A percentile compares a stretch with the other conserved stretches of the same genome.
phyloP scores from a whole-genome alignment of 257 asterid genomes.

The Nicotiana sylvestris region DNA sequence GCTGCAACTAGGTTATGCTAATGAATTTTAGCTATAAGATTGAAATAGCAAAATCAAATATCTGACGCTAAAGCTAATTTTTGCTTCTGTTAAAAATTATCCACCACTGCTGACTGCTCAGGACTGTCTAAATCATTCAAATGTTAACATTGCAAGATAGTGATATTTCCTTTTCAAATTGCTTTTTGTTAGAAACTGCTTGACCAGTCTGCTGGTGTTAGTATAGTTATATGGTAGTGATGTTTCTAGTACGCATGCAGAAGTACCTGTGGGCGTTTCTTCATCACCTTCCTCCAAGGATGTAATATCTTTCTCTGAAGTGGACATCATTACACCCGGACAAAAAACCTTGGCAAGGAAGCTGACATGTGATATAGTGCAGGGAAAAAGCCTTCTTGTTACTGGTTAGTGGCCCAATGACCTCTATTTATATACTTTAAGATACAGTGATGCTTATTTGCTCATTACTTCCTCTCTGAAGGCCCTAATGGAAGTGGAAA shows the following conservation, averaged over 20 bases:
- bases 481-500: conserved; percentile 99
- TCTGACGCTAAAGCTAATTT: not conserved
- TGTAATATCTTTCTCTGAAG: conserved; percentile 72
- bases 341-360: conserved; percentile 87
- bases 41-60: not conserved
- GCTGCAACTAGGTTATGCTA: not conserved
- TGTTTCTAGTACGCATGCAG: conserved; percentile 38
- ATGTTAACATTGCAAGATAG: not conserved
- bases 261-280: conserved; percentile 24
- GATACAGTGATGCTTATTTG: not conserved
- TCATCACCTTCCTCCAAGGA: conserved; percentile 44
- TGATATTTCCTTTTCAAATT: not conserved
- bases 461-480: conserved; percentile 24
- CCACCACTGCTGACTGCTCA: not conserved
- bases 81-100: not conserved
- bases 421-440: conserved; percentile 2
- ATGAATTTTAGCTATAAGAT: not conserved
- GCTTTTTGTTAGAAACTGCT: not conserved
- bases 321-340: conserved; percentile 82
- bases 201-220: not conserved
- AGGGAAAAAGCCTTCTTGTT: conserved; percentile 89
- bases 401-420: conserved; percentile 68
- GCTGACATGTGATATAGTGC: conserved; percentile 64
- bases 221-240: not conserved
- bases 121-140: not conserved